Percentiles rank a stretch among this genome's conserved stretches.
Conservation (phyloP, 345 rosid genomes). For the Eutrema heterophyllum region DNA sequence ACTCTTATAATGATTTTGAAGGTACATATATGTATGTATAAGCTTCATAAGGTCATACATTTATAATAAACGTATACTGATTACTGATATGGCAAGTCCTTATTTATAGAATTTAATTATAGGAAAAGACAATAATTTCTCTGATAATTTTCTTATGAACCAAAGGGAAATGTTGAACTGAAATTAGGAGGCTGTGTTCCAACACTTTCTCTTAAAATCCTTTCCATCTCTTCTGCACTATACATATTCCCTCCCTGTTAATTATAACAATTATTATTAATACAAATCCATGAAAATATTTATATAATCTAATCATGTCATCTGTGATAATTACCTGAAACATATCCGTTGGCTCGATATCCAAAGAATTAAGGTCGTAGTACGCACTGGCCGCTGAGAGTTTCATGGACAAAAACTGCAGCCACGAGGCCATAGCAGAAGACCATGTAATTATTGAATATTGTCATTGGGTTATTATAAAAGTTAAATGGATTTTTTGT, state of each 20-base stretch:
- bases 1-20: background rate
- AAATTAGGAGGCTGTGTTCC: constrained; percentile 15
- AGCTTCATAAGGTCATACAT: constrained; percentile 1
- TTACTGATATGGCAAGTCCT: background rate
- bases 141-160: background rate
- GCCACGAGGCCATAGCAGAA: background rate
- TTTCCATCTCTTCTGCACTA: constrained; percentile 17
- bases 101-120: background rate
- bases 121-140: background rate
- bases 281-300: background rate
- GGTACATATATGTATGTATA: background rate
- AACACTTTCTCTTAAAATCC: constrained; percentile 11
- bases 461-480: background rate
- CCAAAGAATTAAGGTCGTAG: constrained; percentile 35
- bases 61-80: background rate
- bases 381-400: constrained; percentile 53
- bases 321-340: constrained; percentile 26
- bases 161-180: constrained; percentile 14
- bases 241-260: constrained; percentile 13
- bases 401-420: constrained; percentile 56
- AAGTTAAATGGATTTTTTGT: background rate
- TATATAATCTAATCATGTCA: background rate
- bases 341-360: constrained; percentile 33
- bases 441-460: background rate
- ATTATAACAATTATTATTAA: background rate